A percentile compares a stretch with the other conserved stretches of the same genome.
Evolutionary conservation across 164 flowering plant genomes (phyloP).

Genomic region (Echeveria elegans): DNA sequence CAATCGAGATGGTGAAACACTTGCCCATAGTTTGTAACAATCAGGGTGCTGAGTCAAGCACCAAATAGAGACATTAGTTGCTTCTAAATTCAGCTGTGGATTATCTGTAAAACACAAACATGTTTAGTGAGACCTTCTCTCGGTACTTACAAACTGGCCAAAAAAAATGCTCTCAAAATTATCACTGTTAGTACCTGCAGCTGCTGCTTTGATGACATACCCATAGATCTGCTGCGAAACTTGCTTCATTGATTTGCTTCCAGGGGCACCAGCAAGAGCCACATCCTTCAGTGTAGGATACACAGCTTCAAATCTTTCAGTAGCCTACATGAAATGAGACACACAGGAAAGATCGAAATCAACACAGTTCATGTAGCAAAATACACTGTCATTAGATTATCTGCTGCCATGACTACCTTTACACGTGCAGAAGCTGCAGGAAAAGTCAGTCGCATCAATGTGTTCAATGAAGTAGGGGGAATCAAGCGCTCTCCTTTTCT

Average conservation of each 20-base stretch:
- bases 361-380: neutral
- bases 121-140: neutral
- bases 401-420: constrained; percentile 43
- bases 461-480: constrained; percentile 68
- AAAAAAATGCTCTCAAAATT: neutral
- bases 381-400: neutral
- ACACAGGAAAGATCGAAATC: constrained; percentile 2
- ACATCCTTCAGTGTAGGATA: constrained; percentile 79
- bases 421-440: constrained; percentile 63
- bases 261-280: constrained; percentile 73
- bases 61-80: constrained; percentile 50
- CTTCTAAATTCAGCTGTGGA: constrained; percentile 62
- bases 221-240: constrained; percentile 55
- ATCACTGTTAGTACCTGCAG: constrained; percentile 50
- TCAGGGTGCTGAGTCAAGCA: constrained; percentile 62
- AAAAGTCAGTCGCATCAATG: constrained; percentile 54
- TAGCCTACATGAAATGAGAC: constrained; percentile 41
- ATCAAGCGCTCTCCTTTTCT: constrained; percentile 85
- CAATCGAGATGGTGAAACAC: constrained; percentile 10
- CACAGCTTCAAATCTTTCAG: constrained; percentile 84
- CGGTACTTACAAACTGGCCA: neutral
- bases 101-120: constrained; percentile 29
- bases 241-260: constrained; percentile 88
- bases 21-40: constrained; percentile 82
- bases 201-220: constrained; percentile 43